These are phyloP conservation scores for Wickerhamia fluorescens DNA, from an alignment of 805 yeast species.

Conservation along the genomic window DNA sequence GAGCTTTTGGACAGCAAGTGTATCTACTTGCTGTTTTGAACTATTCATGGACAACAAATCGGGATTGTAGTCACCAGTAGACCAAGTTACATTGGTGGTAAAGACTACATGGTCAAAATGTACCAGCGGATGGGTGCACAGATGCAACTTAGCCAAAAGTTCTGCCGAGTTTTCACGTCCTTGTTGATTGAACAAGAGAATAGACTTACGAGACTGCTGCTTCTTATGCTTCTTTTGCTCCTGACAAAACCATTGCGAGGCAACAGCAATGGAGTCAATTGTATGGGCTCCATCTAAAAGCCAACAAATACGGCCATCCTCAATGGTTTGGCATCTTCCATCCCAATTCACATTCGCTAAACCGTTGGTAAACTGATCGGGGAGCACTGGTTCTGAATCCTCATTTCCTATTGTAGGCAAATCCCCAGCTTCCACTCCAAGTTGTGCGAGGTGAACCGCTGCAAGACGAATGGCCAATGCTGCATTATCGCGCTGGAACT, in stretches of 20 bases:
- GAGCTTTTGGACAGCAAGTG: slow-evolving; percentile 71
- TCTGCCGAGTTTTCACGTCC: slow-evolving; percentile 71
- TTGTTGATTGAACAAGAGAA: slow-evolving; percentile 88
- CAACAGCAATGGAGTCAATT: slow-evolving; percentile 74
- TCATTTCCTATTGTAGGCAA: slow-evolving; percentile 15
- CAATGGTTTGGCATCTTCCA: slow-evolving; percentile 86
- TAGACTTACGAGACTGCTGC: slow-evolving; percentile 29
- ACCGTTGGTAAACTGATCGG: slow-evolving; percentile 49
- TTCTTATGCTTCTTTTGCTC: slow-evolving; percentile 9
- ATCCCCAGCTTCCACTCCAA: slow-evolving; percentile 32
- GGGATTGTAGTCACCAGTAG: slow-evolving; percentile 66
- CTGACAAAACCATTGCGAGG: slow-evolving; percentile 67
- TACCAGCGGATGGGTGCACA: slow-evolving; percentile 27
- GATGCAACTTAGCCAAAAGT: slow-evolving; percentile 49
- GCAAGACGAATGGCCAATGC: slow-evolving; percentile 76
- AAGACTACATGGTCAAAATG: slow-evolving; percentile 73
- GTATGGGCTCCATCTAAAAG: slow-evolving; percentile 96
- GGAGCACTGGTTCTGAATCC: slow-evolving; percentile 26
- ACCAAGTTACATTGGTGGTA: slow-evolving; percentile 90
- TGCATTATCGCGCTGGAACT: slow-evolving; percentile 80
- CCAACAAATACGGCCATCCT: slow-evolving; percentile 55
- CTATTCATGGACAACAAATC: slow-evolving; percentile 85
- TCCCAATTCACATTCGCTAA: slow-evolving; percentile 74
- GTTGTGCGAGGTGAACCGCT: slow-evolving; percentile 45
- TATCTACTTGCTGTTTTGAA: slow-evolving; percentile 69